These are phyloP conservation scores for Pulveroboletus frians DNA, from an alignment of 768 basidiomycete species.

Conservation along the genomic window DNA sequence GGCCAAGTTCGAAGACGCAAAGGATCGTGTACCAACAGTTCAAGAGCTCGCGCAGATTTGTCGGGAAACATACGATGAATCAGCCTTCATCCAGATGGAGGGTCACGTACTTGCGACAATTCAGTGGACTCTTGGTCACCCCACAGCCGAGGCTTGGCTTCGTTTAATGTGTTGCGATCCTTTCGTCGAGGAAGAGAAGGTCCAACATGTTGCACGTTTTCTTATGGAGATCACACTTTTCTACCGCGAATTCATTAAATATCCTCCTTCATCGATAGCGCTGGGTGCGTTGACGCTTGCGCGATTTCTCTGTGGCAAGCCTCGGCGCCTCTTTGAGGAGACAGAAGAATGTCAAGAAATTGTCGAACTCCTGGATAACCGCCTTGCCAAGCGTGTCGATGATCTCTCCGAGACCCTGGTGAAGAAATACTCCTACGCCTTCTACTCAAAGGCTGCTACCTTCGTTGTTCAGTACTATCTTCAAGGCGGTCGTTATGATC, in stretches of 20 bases:
- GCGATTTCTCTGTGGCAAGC: slow-evolving; percentile 78
- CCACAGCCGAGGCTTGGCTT: slow-evolving; percentile 97
- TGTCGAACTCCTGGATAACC: slow-evolving; percentile 79
- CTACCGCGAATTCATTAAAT: slow-evolving; percentile 91
- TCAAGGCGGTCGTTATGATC: slow-evolving; percentile 71
- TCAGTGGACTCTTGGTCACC: slow-evolving; percentile 94
- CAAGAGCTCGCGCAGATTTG: slow-evolving; percentile 94
- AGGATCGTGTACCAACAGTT: slow-evolving; percentile 95
- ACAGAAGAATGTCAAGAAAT: slow-evolving; percentile 79
- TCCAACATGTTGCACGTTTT: slow-evolving; percentile 94
- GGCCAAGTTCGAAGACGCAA: slow-evolving; percentile 98
- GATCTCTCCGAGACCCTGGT: slow-evolving; percentile 93
- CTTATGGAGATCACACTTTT: slow-evolving; percentile 99
- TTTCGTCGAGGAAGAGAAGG: slow-evolving; percentile 76
- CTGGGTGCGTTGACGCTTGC: slow-evolving; percentile 86
- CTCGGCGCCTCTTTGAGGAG: slow-evolving; percentile 77
- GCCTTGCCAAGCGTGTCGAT: slow-evolving; percentile 83
- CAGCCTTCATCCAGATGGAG: slow-evolving; percentile 99
- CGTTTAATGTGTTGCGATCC: slow-evolving; percentile 75
- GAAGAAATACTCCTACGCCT: slow-evolving; percentile 93
- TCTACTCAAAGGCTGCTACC: slow-evolving; percentile 94
- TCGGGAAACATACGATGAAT: slow-evolving; percentile 94
- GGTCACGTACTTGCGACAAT: slow-evolving; percentile 94
- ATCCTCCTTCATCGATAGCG: slow-evolving; percentile 81
- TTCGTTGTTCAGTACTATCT: slow-evolving; percentile 93